Base-by-base conservation (phyloP, 2,329 filamentous ascomycete species). In the Bipolaris oryzae region DNA sequence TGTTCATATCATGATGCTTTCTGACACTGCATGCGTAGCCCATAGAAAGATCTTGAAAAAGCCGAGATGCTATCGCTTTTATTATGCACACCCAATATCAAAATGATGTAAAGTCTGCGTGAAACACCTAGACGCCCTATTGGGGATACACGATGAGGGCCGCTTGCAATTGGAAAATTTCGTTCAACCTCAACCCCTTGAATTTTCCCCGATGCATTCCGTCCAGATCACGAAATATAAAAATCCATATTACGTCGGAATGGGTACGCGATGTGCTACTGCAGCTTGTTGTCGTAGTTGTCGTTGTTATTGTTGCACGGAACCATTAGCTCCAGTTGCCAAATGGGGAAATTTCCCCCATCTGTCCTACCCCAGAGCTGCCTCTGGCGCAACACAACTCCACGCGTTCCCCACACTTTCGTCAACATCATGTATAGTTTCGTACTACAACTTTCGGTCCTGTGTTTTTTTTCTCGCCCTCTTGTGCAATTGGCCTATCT, bases 311-410 rank as follows among this genome's bases (percentile, higher is more conserved):
- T 4, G 28, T 41, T 39, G 42, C 39, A 49, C 49, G 50, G 57
- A 44, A 28, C 52, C 43, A 16, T 38, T 42, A 16, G 47, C 50
- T 21, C 33, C 13, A 28, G 44, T 20, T 10, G 3, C 23, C 49
- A 4, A 33, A 62, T 54, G 63, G 63, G 64, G 68, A 64, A 61
- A 57, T 35, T 67, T 68, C 59, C 68, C 65, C 65, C 65, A 50
- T 66, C n/a, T 9, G 52, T 43, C 48, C 13, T 41, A 16, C 10
- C 53, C 51, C n/a, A 33, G 33, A 28, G 37, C 3, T 15, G 46
- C 50, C 16, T 48, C 57, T 48, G 38, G 7, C 42, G 25, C 39
- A 20, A 44, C 31, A 31, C 46, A 55, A 55, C 50, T 44, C 53
- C 48, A 51, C 60, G 50, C 53, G 53, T 53, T 50, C 63, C 56